Evolutionary conservation across 2,329 filamentous ascomycete genomes (phyloP).

Genomic region (Colletotrichum siamense): DNA sequence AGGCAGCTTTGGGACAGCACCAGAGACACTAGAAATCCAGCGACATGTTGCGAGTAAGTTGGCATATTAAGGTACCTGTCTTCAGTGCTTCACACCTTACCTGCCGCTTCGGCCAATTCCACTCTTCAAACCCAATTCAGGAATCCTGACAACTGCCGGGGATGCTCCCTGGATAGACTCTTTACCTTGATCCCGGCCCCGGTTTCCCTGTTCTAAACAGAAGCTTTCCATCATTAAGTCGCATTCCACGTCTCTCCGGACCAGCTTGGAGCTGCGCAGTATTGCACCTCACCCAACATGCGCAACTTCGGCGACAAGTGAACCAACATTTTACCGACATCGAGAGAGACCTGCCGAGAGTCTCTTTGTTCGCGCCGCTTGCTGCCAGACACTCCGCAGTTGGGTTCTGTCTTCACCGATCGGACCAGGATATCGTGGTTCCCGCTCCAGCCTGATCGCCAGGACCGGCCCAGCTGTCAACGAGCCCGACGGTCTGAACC

Average conservation of each 20-base stretch:
- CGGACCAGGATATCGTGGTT: conserved; percentile 3
- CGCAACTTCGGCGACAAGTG: background rate
- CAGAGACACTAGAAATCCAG: background rate
- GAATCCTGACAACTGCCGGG: conserved; percentile 7
- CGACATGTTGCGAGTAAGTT: background rate
- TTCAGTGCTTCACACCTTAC: background rate
- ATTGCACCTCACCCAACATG: background rate
- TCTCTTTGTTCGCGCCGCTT: background rate
- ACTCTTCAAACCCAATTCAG: background rate
- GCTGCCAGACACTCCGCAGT: conserved; percentile 8
- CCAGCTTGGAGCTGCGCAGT: background rate
- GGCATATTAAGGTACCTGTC: background rate
- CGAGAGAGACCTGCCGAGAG: background rate
- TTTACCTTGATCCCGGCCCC: background rate
- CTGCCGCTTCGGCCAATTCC: background rate
- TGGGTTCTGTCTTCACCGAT: conserved; percentile 1
- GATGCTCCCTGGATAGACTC: background rate
- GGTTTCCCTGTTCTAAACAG: background rate
- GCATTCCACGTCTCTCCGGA: background rate
- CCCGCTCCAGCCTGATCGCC: conserved; percentile 13
- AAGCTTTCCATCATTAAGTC: conserved; percentile 3
- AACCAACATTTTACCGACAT: background rate
- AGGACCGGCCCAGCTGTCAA: conserved; percentile 2
- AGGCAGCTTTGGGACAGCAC: background rate
- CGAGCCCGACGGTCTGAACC: background rate